Percentiles rank a stretch among this genome's conserved stretches.
Conservation (phyloP, 257 asterid genomes). For the Nicotiana tabacum region DNA sequence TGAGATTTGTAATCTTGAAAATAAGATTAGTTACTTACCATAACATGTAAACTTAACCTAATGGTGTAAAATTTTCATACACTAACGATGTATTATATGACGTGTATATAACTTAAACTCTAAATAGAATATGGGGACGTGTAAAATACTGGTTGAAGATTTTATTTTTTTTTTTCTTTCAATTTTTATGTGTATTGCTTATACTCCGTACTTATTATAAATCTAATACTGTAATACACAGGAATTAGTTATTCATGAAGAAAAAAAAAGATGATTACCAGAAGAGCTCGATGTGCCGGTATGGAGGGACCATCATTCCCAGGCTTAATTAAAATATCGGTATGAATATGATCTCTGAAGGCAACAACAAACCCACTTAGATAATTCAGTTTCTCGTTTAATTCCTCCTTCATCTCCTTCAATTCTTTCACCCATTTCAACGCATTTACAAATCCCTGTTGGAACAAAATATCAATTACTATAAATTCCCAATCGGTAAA, state of each 20-base stretch:
- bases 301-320: conserved; percentile 65
- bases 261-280: conserved; percentile 30
- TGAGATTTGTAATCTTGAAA: too few species aligned
- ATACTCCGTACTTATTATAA: too few species aligned
- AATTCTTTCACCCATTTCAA: conserved; percentile 84
- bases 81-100: too few species aligned
- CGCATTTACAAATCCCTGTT: conserved; percentile 79
- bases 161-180: too few species aligned
- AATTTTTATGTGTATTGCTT: too few species aligned
- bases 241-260: background rate
- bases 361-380: conserved; percentile 58
- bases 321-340: conserved; percentile 67
- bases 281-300: conserved; percentile 75
- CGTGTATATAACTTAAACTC: too few species aligned
- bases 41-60: too few species aligned
- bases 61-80: too few species aligned
- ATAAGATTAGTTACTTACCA: too few species aligned
- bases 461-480: background rate
- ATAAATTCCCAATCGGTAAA: too few species aligned
- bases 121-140: too few species aligned
- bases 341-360: conserved; percentile 59
- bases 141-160: too few species aligned
- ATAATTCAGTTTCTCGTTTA: conserved; percentile 52
- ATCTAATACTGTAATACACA: background rate
- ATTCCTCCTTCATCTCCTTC: conserved; percentile 69